Base-by-base conservation (phyloP, 78 protist genomes). In the Creolimax fragrantissima region DNA sequence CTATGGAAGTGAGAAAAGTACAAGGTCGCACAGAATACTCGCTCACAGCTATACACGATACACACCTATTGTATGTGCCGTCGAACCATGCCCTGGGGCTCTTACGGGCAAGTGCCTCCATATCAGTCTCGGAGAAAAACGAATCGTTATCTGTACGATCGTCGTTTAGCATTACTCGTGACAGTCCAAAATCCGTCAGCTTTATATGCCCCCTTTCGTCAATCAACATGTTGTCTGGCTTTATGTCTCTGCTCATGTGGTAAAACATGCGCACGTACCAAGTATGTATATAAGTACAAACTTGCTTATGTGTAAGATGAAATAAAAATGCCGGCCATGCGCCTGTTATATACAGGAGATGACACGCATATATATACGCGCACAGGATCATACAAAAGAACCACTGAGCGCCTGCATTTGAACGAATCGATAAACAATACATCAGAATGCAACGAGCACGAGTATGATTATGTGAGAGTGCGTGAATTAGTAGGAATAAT, bases 121-220 rank as follows among this genome's bases (percentile, higher is more conserved):
- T 58, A 17, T 58, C 74, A 24, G 74, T 58, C 39, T 58, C 74
- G 74, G 74, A 58, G 74, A 58, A 58, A 58, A 58, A 58, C 74
- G 24, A 58, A 58, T 58, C 24, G 24, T 58, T 24, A 24, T 58
- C 74, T 58, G 11, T 24, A 32, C 74, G 74, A 83, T 24, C 86
- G 6, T 83, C 86, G n/a, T 86, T 36, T 32, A 42, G 41, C 4
- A 37, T 5, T 85, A 96, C 47, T n/a, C 43, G 89, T 0, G 97
- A 95, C 41, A 97, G 92, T 24, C 99, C 99, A 88, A 98, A 98
- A 93, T 98, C 99, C 2, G 97, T 97, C 42, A 98, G 94, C 88
- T 96, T 96, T 81, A 98, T 74, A 89, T 97, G 99, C 3, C 99
- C 99, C 2, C 92, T 43, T 2, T 44, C 41, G 74, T 88, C 92